phyloP scores from a whole-genome alignment of 345 rosid species.

The Aquilaria yunnanensis region DNA sequence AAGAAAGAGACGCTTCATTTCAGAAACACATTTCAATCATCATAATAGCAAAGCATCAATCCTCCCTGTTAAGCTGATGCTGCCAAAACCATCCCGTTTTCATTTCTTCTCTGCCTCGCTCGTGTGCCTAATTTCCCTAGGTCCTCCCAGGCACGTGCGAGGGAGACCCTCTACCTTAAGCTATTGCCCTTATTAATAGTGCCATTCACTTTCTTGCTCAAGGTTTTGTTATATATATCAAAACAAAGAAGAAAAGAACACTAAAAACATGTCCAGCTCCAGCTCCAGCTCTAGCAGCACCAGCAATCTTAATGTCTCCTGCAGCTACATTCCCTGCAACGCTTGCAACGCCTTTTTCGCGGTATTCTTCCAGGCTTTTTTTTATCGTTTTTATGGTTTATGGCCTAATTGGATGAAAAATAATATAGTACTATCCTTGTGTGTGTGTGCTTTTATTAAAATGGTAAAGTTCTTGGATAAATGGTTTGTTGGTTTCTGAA shows the following conservation, averaged over 20 bases:
- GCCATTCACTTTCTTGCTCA: background rate
- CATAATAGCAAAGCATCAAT: constrained; percentile 7
- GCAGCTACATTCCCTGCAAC: constrained; percentile 54
- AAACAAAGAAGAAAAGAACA: background rate
- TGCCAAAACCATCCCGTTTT: constrained; percentile 11
- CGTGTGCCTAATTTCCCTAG: constrained; percentile 11
- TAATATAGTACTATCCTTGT: background rate
- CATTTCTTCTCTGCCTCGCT: constrained; percentile 5
- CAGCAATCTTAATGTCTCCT: constrained; percentile 21
- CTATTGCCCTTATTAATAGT: background rate
- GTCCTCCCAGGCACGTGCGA: constrained; percentile 2
- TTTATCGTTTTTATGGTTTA: background rate
- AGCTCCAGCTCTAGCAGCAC: constrained; percentile 8
- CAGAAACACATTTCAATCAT: background rate
- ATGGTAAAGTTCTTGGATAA: background rate
- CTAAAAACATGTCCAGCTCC: constrained; percentile 12
- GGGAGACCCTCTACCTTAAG: background rate
- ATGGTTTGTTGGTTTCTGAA: background rate
- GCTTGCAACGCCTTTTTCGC: constrained; percentile 44
- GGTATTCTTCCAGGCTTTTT: constrained; percentile 19
- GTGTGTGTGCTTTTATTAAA: background rate
- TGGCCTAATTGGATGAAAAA: background rate
- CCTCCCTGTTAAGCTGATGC: constrained; percentile 10
- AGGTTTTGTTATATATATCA: background rate
- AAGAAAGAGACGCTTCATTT: constrained; percentile 2